Evolutionary conservation across 2,329 filamentous ascomycete species (phyloP).

Genomic region (Ascochyta pisi): DNA sequence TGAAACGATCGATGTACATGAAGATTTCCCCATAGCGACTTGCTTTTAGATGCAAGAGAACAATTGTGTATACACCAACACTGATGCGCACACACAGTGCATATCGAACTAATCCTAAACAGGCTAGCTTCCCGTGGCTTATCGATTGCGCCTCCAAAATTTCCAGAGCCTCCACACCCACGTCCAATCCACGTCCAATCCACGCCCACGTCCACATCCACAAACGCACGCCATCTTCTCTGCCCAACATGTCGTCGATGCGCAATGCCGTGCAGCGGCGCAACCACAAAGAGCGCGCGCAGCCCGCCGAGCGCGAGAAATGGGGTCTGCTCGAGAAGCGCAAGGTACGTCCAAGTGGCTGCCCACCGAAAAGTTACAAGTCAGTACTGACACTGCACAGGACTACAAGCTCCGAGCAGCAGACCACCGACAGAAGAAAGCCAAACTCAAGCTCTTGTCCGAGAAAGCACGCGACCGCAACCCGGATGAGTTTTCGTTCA

Average conservation of each 20-base stretch:
- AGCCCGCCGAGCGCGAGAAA: conserved; percentile 81
- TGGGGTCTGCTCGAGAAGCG: conserved; percentile 95
- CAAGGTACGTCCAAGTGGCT: conserved; percentile 58
- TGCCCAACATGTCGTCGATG: conserved; percentile 41
- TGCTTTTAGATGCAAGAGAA: too few relatives aligned
- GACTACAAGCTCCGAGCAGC: conserved; percentile 71
- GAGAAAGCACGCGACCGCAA: conserved; percentile 68
- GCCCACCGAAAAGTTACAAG: not conserved
- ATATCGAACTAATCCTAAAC: not conserved
- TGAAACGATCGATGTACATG: too few relatives aligned
- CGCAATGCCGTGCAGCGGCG: conserved; percentile 67
- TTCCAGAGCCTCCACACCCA: conserved; percentile 1
- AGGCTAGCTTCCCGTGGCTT: not conserved
- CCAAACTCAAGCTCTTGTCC: conserved; percentile 64
- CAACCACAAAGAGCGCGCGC: conserved; percentile 88
- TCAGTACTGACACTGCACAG: conserved; percentile 34
- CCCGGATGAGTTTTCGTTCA: conserved; percentile 71
- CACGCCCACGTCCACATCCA: not conserved
- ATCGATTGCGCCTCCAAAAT: conserved; percentile 11
- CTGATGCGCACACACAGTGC: too few relatives aligned
- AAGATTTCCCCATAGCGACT: too few relatives aligned
- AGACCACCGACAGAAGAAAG: conserved; percentile 69
- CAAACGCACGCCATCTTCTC: not conserved
- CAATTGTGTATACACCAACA: too few relatives aligned
- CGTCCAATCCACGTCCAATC: not conserved